These are phyloP conservation scores for Neolentinus lepideus DNA, from an alignment of 1,284 basidiomycete genomes.

Conservation along the genomic window DNA sequence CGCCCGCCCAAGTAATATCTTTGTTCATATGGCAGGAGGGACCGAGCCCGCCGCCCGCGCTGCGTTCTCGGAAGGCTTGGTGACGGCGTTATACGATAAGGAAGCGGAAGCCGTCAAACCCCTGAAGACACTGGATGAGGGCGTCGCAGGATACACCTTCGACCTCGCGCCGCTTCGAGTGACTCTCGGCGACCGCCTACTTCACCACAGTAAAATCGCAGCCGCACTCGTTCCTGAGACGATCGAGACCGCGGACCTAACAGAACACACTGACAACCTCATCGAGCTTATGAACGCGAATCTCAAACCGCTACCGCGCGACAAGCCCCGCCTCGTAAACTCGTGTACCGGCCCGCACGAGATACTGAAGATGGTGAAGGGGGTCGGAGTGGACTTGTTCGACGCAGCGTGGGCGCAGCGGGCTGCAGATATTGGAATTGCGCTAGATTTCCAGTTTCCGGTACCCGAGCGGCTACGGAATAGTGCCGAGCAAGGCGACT, in stretches of 20 bases:
- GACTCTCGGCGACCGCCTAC: conserved; percentile 15
- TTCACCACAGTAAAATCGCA: neutral
- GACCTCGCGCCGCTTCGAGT: conserved; percentile 54
- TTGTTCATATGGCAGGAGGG: conserved; percentile 66
- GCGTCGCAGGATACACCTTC: conserved; percentile 58
- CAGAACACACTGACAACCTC: conserved; percentile 12
- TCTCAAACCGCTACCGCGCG: conserved; percentile 38
- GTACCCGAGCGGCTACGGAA: conserved; percentile 16
- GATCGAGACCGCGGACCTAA: conserved; percentile 9
- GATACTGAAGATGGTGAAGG: conserved; percentile 53
- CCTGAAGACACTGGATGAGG: conserved; percentile 53
- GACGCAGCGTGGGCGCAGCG: conserved; percentile 65
- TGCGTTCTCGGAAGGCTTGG: conserved; percentile 54
- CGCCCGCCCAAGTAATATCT: conserved; percentile 27
- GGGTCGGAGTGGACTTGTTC: conserved; percentile 68
- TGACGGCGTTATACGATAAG: conserved; percentile 46
- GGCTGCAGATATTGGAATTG: conserved; percentile 60
- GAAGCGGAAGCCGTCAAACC: conserved; percentile 49
- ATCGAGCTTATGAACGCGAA: conserved; percentile 48
- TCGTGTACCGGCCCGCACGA: conserved; percentile 63
- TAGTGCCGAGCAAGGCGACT: neutral
- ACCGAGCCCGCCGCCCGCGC: conserved; percentile 45
- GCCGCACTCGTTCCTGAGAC: neutral
- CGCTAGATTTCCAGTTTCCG: conserved; percentile 73
- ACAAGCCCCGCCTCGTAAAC: conserved; percentile 58